Base-by-base conservation (phyloP, 305 asterid genomes). In the Solanum hybrid region DNA sequence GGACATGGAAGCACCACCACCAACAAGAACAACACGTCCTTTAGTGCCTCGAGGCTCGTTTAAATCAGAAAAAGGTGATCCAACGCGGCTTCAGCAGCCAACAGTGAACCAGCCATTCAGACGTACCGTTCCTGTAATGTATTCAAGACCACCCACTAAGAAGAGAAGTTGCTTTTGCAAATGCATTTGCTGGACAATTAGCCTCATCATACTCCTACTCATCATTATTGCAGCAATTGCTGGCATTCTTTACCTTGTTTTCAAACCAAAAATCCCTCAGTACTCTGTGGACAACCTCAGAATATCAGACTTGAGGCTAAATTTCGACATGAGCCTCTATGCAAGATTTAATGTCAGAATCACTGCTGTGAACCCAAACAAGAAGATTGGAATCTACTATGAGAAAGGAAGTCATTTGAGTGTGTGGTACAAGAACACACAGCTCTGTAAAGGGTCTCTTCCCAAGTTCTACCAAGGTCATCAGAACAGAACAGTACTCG, bases 381-480 rank as follows among this genome's bases (percentile, higher is more conserved):
- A 95, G 78, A 96, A 95, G 93, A 96, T 97, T 28, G 99, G 99
- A 6, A 96, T 97, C 26, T 95, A 95, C 92, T 97, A 96, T 26
- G 96, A 96, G 92, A 93, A 92, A 89, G 99, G 99, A 86, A 96
- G 98, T 90, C 95, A 89, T 88, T 75, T 97, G 92, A 96, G 95
- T 34, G 98, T 95, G 8, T 97, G 99, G 99, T 95, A 97, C 95
- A 94, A 91, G 87, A 93, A 87, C 90, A 96, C 95, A 12, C 93
- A 94, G 28, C 96, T 96, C 73, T 96, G 99, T 89, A 96, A 94
- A 88, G 99, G 99, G 69, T 90, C 95, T 5, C 89, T 95, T 64
- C 98, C 98, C 83, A 92, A 90, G 88, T 96, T 97, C 92, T 96
- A 97, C 95, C 99, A 96, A 92, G 98, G 98, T 22, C 96, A 95